These are phyloP conservation scores for Lanmaoa rubissima DNA, from an alignment of 768 basidiomycete species.

Conservation along the genomic window DNA sequence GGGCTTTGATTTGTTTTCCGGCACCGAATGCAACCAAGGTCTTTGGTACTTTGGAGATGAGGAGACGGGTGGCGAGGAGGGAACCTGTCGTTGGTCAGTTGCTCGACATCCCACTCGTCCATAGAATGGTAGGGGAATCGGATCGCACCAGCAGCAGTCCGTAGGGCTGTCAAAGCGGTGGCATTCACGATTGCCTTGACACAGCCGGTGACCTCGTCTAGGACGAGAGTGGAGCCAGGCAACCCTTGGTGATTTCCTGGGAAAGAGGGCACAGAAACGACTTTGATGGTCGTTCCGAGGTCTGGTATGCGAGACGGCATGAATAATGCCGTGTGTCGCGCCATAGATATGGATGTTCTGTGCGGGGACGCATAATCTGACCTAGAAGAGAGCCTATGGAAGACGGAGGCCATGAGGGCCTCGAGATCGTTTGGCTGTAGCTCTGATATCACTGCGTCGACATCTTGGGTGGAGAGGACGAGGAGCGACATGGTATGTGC, in stretches of 20 bases:
- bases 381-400: constrained; percentile 43
- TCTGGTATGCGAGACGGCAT: constrained; percentile 73
- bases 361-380: constrained; percentile 44
- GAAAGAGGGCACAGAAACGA: constrained; percentile 69
- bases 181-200: constrained; percentile 82
- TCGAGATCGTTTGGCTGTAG: constrained; percentile 49
- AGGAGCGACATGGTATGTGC: constrained; percentile 44
- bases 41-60: constrained; percentile 42
- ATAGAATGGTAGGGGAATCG: neutral
- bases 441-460: constrained; percentile 45
- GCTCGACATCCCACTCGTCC: neutral
- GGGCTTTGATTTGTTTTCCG: constrained; percentile 66
- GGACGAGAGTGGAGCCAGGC: constrained; percentile 71
- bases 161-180: constrained; percentile 67
- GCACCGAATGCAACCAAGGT: constrained; percentile 67
- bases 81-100: constrained; percentile 48
- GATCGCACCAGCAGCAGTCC: constrained; percentile 74
- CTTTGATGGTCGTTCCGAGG: constrained; percentile 68
- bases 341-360: constrained; percentile 52
- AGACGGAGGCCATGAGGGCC: constrained; percentile 58
- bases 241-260: constrained; percentile 51
- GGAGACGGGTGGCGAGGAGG: constrained; percentile 58
- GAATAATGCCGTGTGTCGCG: constrained; percentile 63
- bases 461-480: constrained; percentile 60
- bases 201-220: constrained; percentile 68